Base-by-base conservation (phyloP, 2,329 filamentous ascomycete genomes). In the Penicillium sp. region DNA sequence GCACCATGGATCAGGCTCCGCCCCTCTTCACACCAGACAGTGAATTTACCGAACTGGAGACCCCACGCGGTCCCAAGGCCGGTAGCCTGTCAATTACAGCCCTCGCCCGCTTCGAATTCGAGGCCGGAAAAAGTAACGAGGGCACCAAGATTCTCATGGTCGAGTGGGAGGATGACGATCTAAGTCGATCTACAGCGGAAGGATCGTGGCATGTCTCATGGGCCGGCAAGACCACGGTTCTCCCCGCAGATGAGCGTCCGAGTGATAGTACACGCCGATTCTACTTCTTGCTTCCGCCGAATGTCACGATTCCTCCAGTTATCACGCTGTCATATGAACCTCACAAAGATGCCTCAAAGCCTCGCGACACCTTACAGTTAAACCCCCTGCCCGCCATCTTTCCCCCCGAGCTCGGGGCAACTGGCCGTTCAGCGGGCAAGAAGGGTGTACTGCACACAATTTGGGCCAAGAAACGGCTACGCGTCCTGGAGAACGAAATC, bases 101-200 rank as follows among this genome's bases (percentile, higher is more conserved):
- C n/a, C 79, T 91, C 42, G 88, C 91, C 42, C 87, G 92, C 55
- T 96, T 95, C 74, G 92, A 96, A 71, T 95, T 96, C 69, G 89
- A 92, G 74, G 80, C 84, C 0, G 88, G 87, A 31, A 84, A 83
- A 70, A 88, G 86, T 46, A 90, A 91, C 66, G 88, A 92, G 61
- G 91, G 91, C 36, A 95, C 91, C 59, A 96, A 96, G 78, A 87
- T 96, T 59, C 78, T 96, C 64, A 94, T 96, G 91, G 87, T 96
- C 34, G 91, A 96, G 72, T 96, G 92, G 92, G 86, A 90, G 69
- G 84, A 87, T 48, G 82, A 83, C 61, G 77, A 81, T 55, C 72
- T 76, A 37, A 80, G 76, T 2, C 73, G 77, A 48, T 73, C 74
- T 10, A 60, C 43, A 1, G 23, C 55, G 0, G 63, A 63, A 0